Conservation (phyloP, 1,139 yeast genomes). For the Scheffersomyces insectosa region DNA sequence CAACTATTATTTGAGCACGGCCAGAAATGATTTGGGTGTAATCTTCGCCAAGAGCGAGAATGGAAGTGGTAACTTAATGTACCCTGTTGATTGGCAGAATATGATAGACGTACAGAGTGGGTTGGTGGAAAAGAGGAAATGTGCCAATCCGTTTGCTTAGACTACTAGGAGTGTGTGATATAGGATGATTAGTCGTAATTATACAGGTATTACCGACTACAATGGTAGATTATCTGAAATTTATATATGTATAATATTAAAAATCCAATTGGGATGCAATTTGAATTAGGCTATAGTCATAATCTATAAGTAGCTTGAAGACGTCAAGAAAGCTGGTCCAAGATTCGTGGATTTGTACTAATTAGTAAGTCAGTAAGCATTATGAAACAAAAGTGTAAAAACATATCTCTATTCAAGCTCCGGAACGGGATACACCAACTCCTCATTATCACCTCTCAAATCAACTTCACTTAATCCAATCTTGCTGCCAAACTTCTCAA, state of each 20-base stretch:
- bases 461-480: constrained; percentile 85
- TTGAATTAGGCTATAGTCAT: no score
- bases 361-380: no score
- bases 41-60: constrained; percentile 75
- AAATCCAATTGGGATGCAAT: no score
- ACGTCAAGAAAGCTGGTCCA: no score
- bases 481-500: constrained; percentile 61
- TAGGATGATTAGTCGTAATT: no score
- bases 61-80: constrained; percentile 79
- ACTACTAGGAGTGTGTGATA: no score
- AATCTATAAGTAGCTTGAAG: no score
- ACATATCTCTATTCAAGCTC: not conserved
- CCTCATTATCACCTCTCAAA: constrained; percentile 59
- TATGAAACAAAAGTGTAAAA: no score
- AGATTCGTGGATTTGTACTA: no score
- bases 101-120: constrained; percentile 84
- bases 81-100: constrained; percentile 93
- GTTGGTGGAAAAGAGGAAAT: constrained; percentile 74
- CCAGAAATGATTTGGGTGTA: constrained; percentile 90
- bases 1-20: constrained; percentile 86
- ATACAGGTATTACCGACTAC: no score
- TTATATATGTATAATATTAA: no score
- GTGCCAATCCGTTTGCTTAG: constrained; percentile 79
- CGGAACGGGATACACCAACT: constrained; percentile 26
- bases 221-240: no score